Base-by-base conservation (phyloP, 1,284 basidiomycete genomes). In the Meira miltonrushii region DNA sequence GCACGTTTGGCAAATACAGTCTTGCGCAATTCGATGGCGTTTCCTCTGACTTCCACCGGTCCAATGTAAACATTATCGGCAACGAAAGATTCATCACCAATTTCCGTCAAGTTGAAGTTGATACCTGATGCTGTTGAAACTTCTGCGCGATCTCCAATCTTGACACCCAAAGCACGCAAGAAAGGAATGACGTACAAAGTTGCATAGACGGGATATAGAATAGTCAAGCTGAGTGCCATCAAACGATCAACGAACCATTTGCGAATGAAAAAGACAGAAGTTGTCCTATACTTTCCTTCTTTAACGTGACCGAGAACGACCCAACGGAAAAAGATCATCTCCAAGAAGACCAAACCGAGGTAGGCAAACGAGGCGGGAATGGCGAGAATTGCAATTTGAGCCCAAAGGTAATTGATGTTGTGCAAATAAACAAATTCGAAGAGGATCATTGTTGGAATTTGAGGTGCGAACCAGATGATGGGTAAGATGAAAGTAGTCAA, bases 201-300 rank as follows among this genome's bases (percentile, higher is more conserved):
- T 11, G 53, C 57, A 38, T 55, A 59, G 21, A 59, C 53, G 1
- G 57, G 57, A 12, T 55, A 39, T 4, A 59, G 25, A 39, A 59
- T 39, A 25, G 21, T 21, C 33, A 59, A 44, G 11, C 52, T 25
- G 13, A 57, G 9, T 19, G 53, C 57, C 57, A 59, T 59, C 6
- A 59, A 10, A 19, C 57, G 57, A 17, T 59, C 57, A 23, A 51
- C 23, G 11, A 55, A 37, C 57, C 57, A 59, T 23, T 59, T 53
- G 21, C 52, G 57, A n/a, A 59, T 12, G 46, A 47, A 59, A 37
- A 55, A 59, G 33, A 54, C 6, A 10, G 53, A 55, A 6, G 38
- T 21, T 21, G 43, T 28, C 10, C 9, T 17, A 23, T 59, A 28
- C 8, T 52, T 44, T 38, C 57, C 57, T 33, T 39, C 33, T 38